Evolutionary conservation across 1,284 basidiomycete species (phyloP).

Genomic region (Coniferiporia sulphurascens): DNA sequence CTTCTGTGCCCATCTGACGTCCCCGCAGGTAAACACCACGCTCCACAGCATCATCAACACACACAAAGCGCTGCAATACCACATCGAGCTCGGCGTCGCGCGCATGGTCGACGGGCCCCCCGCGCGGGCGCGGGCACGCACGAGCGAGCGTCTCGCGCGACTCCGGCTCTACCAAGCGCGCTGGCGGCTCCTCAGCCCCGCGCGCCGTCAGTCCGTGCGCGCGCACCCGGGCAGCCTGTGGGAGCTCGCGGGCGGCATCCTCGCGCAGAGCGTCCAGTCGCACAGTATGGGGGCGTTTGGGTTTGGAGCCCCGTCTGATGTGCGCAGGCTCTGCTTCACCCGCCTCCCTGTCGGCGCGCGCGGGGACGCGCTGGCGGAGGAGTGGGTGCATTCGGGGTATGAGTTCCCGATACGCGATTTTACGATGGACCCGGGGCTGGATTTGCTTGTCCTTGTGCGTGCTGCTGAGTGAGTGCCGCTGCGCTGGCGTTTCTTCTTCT

Average conservation of each 20-base stretch:
- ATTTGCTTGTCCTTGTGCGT: slow-evolving; percentile 47
- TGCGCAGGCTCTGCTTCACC: slow-evolving; percentile 16
- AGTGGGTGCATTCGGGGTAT: slow-evolving; percentile 42
- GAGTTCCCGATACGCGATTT: slow-evolving; percentile 49
- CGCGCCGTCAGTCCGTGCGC: slow-evolving; percentile 30
- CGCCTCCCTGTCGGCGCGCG: slow-evolving; percentile 15
- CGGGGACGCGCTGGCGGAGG: slow-evolving; percentile 27
- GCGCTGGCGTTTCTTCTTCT: too few species aligned
- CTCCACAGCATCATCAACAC: slow-evolving; percentile 36
- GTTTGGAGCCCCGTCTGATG: slow-evolving; percentile 33
- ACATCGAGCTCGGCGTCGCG: slow-evolving; percentile 45
- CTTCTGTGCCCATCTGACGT: background rate
- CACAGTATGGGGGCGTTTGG: slow-evolving; percentile 28
- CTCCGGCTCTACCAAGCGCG: slow-evolving; percentile 41
- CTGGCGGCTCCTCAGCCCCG: slow-evolving; percentile 44
- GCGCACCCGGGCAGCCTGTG: slow-evolving; percentile 35
- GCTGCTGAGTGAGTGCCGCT: background rate
- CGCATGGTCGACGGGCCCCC: slow-evolving; percentile 45
- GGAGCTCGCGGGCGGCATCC: slow-evolving; percentile 58
- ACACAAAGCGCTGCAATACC: slow-evolving; percentile 41
- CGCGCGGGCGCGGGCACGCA: slow-evolving; percentile 20
- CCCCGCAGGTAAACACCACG: slow-evolving; percentile 39
- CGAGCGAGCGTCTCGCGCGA: slow-evolving; percentile 35
- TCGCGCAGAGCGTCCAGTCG: slow-evolving; percentile 39
- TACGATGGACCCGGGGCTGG: slow-evolving; percentile 56